Evolutionary conservation across 345 rosid species (phyloP).

Genomic region (Populus deltoides): DNA sequence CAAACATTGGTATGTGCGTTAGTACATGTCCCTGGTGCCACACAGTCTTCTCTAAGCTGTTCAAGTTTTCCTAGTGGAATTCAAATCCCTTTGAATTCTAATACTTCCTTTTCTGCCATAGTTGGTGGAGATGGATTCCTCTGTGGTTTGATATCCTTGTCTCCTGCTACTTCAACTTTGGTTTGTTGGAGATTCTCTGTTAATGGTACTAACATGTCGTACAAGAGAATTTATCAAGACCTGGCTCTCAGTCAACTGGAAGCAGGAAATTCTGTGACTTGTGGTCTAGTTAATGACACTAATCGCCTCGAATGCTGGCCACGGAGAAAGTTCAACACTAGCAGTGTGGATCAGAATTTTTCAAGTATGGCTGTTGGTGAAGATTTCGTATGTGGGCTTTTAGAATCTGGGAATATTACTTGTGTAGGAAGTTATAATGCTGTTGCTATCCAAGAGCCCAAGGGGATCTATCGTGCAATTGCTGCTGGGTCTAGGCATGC

Average conservation of each 20-base stretch:
- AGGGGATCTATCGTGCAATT: slow-evolving; percentile 32
- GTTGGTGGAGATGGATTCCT: slow-evolving; percentile 70
- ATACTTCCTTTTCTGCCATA: slow-evolving; percentile 36
- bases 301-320: slow-evolving; percentile 55
- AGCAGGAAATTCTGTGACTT: slow-evolving; percentile 47
- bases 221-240: slow-evolving; percentile 42
- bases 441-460: not conserved
- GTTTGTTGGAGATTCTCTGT: slow-evolving; percentile 60
- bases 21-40: not conserved
- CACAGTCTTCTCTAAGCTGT: slow-evolving; percentile 40
- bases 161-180: slow-evolving; percentile 32
- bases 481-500: slow-evolving; percentile 58
- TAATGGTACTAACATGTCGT: slow-evolving; percentile 12
- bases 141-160: slow-evolving; percentile 34
- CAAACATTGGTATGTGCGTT: slow-evolving; percentile 55
- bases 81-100: slow-evolving; percentile 9
- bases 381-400: slow-evolving; percentile 56
- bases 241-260: slow-evolving; percentile 38
- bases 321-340: slow-evolving; percentile 19
- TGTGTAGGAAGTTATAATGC: slow-evolving; percentile 18
- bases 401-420: slow-evolving; percentile 10
- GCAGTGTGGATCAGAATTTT: not conserved
- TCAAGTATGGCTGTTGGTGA: slow-evolving; percentile 53
- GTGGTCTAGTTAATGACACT: slow-evolving; percentile 46
- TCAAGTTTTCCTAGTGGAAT: slow-evolving; percentile 36